phyloP scores from a whole-genome alignment of 805 yeast species.

The Tetrapisispora nanseiensis region DNA sequence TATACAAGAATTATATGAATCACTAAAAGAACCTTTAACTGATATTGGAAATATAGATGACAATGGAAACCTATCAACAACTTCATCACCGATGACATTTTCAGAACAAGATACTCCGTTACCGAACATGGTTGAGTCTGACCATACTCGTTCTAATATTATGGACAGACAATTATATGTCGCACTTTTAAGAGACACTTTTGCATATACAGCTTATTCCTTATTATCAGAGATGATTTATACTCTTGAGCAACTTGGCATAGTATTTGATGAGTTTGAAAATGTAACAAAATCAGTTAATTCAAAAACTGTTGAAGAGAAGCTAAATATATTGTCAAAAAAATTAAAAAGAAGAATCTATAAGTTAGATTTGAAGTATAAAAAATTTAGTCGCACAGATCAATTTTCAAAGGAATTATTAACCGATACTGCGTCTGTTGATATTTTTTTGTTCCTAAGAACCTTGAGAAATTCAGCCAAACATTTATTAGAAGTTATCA shows the following conservation, averaged over 20 bases:
- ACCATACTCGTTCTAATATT: not conserved
- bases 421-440: conserved; percentile 29
- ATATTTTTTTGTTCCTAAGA: conserved; percentile 33
- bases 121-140: not conserved
- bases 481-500: conserved; percentile 21
- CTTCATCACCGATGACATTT: conserved; percentile 1
- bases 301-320: conserved; percentile 2
- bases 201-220: conserved; percentile 23
- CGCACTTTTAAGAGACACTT: conserved; percentile 27
- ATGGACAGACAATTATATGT: conserved; percentile 17
- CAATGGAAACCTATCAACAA: not conserved
- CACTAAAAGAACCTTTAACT: not conserved
- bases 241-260: conserved; percentile 19
- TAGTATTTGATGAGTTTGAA: conserved; percentile 7
- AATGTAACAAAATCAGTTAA: not conserved
- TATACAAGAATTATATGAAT: conserved; percentile 11
- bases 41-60: not conserved
- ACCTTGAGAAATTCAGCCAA: conserved; percentile 36
- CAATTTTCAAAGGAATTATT: conserved; percentile 30
- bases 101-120: not conserved
- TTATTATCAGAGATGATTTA: conserved; percentile 29
- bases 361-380: conserved; percentile 30
- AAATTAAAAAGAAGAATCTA: conserved; percentile 25
- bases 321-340: conserved; percentile 4
- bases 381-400: conserved; percentile 29